A percentile compares a stretch with the other conserved stretches of the same genome.
Conservation (phyloP, 169 alveolate genomes). For the Pseudocohnilembus persalinus region DNA sequence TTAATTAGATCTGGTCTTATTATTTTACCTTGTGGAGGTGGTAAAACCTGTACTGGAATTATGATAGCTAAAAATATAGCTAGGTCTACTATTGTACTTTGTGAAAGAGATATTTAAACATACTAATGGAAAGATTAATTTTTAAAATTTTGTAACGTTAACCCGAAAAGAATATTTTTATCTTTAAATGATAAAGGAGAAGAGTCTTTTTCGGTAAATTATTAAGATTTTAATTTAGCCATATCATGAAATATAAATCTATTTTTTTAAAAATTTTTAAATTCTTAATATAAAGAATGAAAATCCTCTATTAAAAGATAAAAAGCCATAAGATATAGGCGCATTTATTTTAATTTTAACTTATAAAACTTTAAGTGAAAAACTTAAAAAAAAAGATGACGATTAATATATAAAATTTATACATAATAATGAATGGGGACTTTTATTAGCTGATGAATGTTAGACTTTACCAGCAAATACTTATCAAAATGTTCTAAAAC, state of each 20-base stretch:
- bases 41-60: constrained; percentile 98
- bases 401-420: too few species aligned
- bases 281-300: background rate
- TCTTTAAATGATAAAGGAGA: background rate
- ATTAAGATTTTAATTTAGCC: background rate
- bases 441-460: background rate
- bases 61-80: constrained; percentile 42
- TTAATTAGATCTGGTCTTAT: constrained; percentile 99
- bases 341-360: background rate
- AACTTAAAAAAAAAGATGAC: background rate
- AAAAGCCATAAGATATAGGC: background rate
- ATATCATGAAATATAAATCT: background rate
- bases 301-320: background rate
- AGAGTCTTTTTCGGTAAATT: background rate
- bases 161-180: background rate
- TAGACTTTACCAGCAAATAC: background rate
- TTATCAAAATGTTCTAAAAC: background rate
- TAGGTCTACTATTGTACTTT: background rate
- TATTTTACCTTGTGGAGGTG: constrained; percentile 99
- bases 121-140: background rate
- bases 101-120: background rate
- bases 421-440: background rate
- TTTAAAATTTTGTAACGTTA: background rate
- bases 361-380: background rate
- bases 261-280: too few species aligned